Percentiles rank a stretch among this genome's conserved stretches.
Conservation (phyloP, 768 basidiomycete species). For the Dendrothele bispora region DNA sequence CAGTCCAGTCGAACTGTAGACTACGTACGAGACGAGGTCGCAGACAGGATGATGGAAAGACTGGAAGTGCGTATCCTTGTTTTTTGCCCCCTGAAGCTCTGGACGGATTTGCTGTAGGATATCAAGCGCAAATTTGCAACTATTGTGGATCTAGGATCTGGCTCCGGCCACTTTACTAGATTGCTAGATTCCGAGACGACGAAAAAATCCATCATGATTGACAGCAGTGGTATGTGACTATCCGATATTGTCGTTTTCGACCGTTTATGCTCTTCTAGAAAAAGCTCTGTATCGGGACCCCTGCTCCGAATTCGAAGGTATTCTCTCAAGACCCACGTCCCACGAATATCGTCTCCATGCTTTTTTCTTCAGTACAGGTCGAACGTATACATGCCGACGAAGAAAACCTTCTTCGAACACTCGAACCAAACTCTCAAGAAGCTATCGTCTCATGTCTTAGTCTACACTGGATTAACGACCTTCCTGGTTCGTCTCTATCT, state of each 20-base stretch:
- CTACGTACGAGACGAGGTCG: conserved; percentile 89
- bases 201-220: conserved; percentile 79
- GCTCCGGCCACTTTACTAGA: conserved; percentile 90
- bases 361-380: conserved; percentile 57
- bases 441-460: conserved; percentile 89
- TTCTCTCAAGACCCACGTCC: no score
- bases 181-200: conserved; percentile 69
- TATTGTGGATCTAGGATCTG: conserved; percentile 86
- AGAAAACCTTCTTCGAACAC: conserved; percentile 66
- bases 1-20: conserved; percentile 76
- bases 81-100: conserved; percentile 4
- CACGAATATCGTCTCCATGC: background rate
- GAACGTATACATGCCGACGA: conserved; percentile 83
- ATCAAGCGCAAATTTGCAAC: conserved; percentile 81
- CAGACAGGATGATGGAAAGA: conserved; percentile 87
- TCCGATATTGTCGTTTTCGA: background rate
- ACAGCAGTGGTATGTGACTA: conserved; percentile 69
- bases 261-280: conserved; percentile 42
- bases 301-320: conserved; percentile 81
- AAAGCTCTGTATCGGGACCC: conserved; percentile 73
- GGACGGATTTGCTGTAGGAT: conserved; percentile 54
- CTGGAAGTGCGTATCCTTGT: conserved; percentile 58
- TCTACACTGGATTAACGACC: conserved; percentile 97
- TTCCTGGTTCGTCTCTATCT: conserved; percentile 64
- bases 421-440: conserved; percentile 80